Base-by-base conservation (phyloP, 2,329 filamentous ascomycete species). In the Huntiella omanensis region DNA sequence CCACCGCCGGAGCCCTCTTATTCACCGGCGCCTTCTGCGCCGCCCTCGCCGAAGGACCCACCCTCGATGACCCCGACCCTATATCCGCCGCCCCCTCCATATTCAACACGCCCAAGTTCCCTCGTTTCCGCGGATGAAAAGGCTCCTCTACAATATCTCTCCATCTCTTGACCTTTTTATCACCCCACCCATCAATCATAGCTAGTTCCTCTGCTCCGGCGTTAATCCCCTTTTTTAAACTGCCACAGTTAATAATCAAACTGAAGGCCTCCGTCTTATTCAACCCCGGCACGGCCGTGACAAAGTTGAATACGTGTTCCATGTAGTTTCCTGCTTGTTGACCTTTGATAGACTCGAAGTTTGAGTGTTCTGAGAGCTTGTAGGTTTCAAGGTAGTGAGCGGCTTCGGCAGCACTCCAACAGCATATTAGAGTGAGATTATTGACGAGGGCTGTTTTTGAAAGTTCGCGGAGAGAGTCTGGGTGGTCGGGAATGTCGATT, bases 201-300 rank as follows among this genome's bases (percentile, higher is more conserved):
- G 77, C 75, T 33, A 98, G 71, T 60, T 93, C 83, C 58, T 96
- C 91, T 0, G 83, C 75, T 39, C 81, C 73, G 1, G 86, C 88
- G 59, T 95, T 95, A 49, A 96, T 69, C 0, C 88, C 88, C 34
- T 81, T 83, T 54, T 79, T 76, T 49, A 98, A 63, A 53, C 83
- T 93, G 17, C 91, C 91, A 65, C 96, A 98, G 43, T 85, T 86
- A 53, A 83, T 83, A 33, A 96, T 86, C 43, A 98, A 64, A 22
- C 83, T 82, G 7, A 95, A 77, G 0, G 91, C 86, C 62, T 98
- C 91, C 1, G 86, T 86, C 61, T 94, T 95, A 63, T 96, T 96
- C 58, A 98, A 77, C 52, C 80, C 83, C 48, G 87, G 69, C 2
- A 91, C 88, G 2, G 84, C 79, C 0, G 91, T 98, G 44, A 95